Evolutionary conservation across 2,329 filamentous ascomycete genomes (phyloP).

Genomic region (Pseudonectria foliicola): DNA sequence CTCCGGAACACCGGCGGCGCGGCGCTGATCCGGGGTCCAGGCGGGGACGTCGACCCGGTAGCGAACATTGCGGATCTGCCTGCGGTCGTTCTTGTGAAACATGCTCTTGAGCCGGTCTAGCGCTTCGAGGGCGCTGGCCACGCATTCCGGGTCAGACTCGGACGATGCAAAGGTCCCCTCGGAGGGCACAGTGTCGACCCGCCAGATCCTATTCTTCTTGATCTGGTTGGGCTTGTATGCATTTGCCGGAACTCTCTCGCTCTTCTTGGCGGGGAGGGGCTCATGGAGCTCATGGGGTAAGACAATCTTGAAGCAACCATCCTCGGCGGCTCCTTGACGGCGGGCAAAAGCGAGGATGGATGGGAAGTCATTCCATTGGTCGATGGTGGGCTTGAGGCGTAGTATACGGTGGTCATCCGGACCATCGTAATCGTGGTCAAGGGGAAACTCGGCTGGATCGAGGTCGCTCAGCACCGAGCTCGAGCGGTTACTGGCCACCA

Average conservation of each 20-base stretch:
- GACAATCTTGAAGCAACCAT: conserved; percentile 33
- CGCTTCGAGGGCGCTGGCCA: conserved; percentile 18
- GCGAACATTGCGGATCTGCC: conserved; percentile 30
- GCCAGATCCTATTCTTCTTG: conserved; percentile 30
- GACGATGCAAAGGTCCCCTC: conserved; percentile 26
- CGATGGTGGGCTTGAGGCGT: conserved; percentile 26
- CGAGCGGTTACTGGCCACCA: conserved; percentile 7
- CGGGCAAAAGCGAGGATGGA: conserved; percentile 27
- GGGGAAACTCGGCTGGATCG: conserved; percentile 10
- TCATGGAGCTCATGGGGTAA: conserved; percentile 26
- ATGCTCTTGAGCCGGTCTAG: conserved; percentile 28
- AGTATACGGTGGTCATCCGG: conserved; percentile 24
- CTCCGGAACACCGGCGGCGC: conserved; percentile 29
- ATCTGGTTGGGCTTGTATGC: conserved; percentile 30
- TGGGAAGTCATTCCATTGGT: conserved; percentile 32
- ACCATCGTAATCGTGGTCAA: conserved; percentile 27
- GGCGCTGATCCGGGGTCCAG: conserved; percentile 29
- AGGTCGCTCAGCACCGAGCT: conserved; percentile 21
- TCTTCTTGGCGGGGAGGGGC: conserved; percentile 25
- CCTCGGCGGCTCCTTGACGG: conserved; percentile 22
- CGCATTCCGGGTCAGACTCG: conserved; percentile 16
- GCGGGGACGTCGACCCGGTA: conserved; percentile 33
- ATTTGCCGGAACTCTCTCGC: conserved; percentile 26
- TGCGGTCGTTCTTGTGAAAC: conserved; percentile 29
- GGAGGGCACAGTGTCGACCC: conserved; percentile 27